A percentile compares a stretch with the other conserved stretches of the same genome.
These are phyloP conservation scores for Fibroporia radiculosa DNA, from an alignment of 768 basidiomycete species.

Conservation along the genomic window DNA sequence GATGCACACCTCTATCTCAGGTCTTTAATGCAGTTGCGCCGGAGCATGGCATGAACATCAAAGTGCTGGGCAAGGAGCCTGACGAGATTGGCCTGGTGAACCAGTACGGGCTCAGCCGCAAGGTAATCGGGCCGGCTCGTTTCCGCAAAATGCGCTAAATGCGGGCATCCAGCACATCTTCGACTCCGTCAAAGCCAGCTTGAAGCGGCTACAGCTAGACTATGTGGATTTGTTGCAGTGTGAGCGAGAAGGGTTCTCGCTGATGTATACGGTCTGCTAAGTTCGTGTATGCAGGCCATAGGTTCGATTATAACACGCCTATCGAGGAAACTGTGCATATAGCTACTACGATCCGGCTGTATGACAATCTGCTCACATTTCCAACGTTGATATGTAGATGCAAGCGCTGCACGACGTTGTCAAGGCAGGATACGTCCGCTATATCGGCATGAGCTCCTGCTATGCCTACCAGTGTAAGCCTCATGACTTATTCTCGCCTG, in stretches of 20 bases:
- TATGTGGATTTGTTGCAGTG: conserved; percentile 38
- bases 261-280: background rate
- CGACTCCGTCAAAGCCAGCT: conserved; percentile 52
- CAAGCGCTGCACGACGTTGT: conserved; percentile 41
- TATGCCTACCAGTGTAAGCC: conserved; percentile 27
- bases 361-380: background rate
- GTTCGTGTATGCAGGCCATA: conserved; percentile 13
- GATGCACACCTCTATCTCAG: conserved; percentile 4
- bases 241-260: conserved; percentile 3
- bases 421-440: conserved; percentile 34
- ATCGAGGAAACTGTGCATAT: conserved; percentile 29
- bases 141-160: background rate
- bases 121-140: conserved; percentile 10
- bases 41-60: conserved; percentile 5
- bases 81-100: conserved; percentile 28
- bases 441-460: conserved; percentile 32
- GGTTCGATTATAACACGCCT: conserved; percentile 28
- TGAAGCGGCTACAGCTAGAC: conserved; percentile 62
- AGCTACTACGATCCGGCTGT: background rate
- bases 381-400: conserved; percentile 21
- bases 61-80: conserved; percentile 1
- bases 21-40: conserved; percentile 9
- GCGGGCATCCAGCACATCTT: conserved; percentile 54
- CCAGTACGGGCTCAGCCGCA: conserved; percentile 26
- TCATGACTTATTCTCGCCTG: background rate